phyloP scores from a whole-genome alignment of 345 rosid species.

The Citrus mangshanensis region DNA sequence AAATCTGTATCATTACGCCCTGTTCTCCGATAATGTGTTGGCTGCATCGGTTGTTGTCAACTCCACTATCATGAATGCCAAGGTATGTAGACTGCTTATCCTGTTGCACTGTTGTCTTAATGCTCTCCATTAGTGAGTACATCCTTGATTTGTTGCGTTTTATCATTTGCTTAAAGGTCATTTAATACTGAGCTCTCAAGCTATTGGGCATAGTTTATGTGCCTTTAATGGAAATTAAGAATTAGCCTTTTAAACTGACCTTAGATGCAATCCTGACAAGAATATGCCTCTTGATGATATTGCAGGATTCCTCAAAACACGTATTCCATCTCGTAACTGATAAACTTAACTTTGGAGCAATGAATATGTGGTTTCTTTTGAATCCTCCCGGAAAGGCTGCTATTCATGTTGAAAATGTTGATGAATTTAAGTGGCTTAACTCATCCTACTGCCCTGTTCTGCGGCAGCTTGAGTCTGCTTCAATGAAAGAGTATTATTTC shows the following conservation, averaged over 20 bases:
- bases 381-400: constrained; percentile 95
- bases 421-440: constrained; percentile 97
- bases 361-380: constrained; percentile 98
- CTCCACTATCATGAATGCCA: constrained; percentile 89
- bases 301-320: constrained; percentile 94
- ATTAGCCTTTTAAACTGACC: not conserved
- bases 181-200: not conserved
- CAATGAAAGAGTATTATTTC: constrained; percentile 97
- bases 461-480: constrained; percentile 86
- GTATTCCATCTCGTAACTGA: constrained; percentile 97
- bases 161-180: not conserved
- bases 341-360: constrained; percentile 93
- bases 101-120: not conserved
- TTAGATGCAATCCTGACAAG: constrained; percentile 6
- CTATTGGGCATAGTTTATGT: not conserved
- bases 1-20: constrained; percentile 87
- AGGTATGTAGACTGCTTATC: constrained; percentile 46
- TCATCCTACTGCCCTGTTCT: constrained; percentile 97
- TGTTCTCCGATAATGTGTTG: constrained; percentile 98
- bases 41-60: constrained; percentile 99
- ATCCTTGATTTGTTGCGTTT: not conserved
- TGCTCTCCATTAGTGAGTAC: not conserved
- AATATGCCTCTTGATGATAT: constrained; percentile 11
- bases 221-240: constrained; percentile 1
- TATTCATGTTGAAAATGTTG: constrained; percentile 95